Percentiles rank a stretch among this genome's conserved stretches.
Evolutionary conservation across 257 asterid species (phyloP).

Genomic region (Vinca minor): DNA sequence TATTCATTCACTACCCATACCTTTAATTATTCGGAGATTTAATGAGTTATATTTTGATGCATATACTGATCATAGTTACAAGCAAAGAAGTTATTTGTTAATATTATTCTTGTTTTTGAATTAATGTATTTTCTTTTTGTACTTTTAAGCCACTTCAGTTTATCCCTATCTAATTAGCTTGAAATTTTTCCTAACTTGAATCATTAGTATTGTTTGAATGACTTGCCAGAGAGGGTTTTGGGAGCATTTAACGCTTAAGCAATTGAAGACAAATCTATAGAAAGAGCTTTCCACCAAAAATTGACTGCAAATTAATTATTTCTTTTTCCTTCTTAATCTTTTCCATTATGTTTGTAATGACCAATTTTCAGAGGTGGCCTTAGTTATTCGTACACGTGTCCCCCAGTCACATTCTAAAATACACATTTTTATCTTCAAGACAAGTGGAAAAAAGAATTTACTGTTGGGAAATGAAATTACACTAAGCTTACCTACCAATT

Average conservation of each 20-base stretch:
- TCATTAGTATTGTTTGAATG: slow-evolving; percentile 22
- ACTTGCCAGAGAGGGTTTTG: slow-evolving; percentile 26
- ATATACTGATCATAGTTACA: too few species aligned
- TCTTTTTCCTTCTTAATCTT: slow-evolving; percentile 15
- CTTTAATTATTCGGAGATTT: too few species aligned
- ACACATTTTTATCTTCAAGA: not conserved
- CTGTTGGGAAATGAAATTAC: not conserved
- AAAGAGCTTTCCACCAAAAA: not conserved
- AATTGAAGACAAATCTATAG: slow-evolving; percentile 17
- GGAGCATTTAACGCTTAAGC: slow-evolving; percentile 65
- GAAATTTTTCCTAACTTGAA: slow-evolving; percentile 6
- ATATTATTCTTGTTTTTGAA: too few species aligned
- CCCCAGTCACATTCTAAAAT: not conserved
- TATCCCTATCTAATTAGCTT: slow-evolving; percentile 7
- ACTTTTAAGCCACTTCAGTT: slow-evolving; percentile 54
- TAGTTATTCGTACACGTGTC: not conserved
- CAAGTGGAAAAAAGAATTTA: too few species aligned
- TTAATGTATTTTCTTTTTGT: too few species aligned
- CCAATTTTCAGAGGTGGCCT: slow-evolving; percentile 6
- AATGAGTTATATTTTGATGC: too few species aligned
- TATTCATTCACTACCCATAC: too few species aligned
- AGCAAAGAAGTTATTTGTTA: slow-evolving; percentile 41
- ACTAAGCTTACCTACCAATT: slow-evolving; percentile 4
- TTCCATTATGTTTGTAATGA: slow-evolving; percentile 20
- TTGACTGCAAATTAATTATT: slow-evolving; percentile 17